Percentiles rank a stretch among this genome's conserved stretches.
phyloP scores from a whole-genome alignment of 805 yeast species.

The Spathaspora passalidarum region DNA sequence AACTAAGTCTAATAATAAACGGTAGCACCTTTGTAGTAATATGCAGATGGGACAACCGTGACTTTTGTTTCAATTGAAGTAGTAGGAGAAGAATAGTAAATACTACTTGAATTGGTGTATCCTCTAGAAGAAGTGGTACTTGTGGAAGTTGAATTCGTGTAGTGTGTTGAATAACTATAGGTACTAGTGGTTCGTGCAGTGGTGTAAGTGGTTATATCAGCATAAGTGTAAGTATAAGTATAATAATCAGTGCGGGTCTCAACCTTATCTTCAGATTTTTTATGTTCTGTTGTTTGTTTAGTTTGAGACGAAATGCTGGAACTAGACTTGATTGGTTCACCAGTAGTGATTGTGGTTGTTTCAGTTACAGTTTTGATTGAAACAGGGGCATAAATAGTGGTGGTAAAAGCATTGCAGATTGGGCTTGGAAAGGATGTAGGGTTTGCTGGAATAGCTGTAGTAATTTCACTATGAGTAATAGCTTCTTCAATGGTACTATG shows the following conservation, averaged over 20 bases:
- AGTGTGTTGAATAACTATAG: not conserved
- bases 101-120: not conserved
- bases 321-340: too few species aligned
- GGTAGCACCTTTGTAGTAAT: conserved; percentile 1
- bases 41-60: not conserved
- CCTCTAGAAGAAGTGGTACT: not conserved
- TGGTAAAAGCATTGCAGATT: not conserved
- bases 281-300: not conserved
- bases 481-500: not conserved
- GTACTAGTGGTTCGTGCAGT: not conserved
- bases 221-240: not conserved
- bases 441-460: not conserved
- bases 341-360: not conserved
- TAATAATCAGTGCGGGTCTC: not conserved
- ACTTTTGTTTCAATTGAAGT: not conserved
- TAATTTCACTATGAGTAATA: not conserved
- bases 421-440: not conserved
- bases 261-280: not conserved
- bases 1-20: not conserved
- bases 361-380: not conserved
- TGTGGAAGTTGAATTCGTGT: not conserved
- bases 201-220: not conserved
- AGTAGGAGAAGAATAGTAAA: not conserved
- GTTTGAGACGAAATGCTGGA: not conserved
- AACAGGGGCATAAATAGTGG: not conserved